Conservation (phyloP, 1,139 yeast species). For the Martiniozyma asiatica region DNA sequence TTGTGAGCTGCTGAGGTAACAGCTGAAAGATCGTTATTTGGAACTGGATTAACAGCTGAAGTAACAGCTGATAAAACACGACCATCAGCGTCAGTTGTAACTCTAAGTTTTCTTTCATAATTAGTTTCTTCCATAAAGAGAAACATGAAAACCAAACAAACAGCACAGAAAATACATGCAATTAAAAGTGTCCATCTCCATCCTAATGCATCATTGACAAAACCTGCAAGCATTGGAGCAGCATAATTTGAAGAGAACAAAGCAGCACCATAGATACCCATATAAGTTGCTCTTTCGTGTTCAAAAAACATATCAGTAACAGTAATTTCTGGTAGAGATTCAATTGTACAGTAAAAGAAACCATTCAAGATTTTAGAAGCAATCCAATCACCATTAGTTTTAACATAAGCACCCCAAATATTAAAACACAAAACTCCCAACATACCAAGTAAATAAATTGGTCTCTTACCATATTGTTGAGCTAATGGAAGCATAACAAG, state of each 20-base stretch:
- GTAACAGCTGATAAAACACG: slow-evolving; percentile 16
- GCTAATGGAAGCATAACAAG: slow-evolving; percentile 39
- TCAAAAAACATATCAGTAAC: slow-evolving; percentile 39
- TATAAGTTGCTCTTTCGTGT: slow-evolving; percentile 38
- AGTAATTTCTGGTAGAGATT: slow-evolving; percentile 41
- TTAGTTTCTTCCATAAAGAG: slow-evolving; percentile 38
- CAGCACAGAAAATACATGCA: slow-evolving; percentile 36
- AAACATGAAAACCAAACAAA: slow-evolving; percentile 29
- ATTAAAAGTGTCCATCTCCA: slow-evolving; percentile 40
- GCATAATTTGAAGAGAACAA: slow-evolving; percentile 28
- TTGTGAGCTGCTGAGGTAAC: slow-evolving; percentile 6
- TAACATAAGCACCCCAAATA: slow-evolving; percentile 33
- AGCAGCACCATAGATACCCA: slow-evolving; percentile 33
- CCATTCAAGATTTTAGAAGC: slow-evolving; percentile 35
- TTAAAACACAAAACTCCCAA: slow-evolving; percentile 27
- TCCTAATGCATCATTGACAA: slow-evolving; percentile 32
- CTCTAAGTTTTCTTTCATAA: slow-evolving; percentile 24
- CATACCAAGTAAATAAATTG: slow-evolving; percentile 31
- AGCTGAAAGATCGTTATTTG: slow-evolving; percentile 5
- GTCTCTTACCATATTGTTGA: slow-evolving; percentile 42
- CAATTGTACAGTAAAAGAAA: slow-evolving; percentile 41
- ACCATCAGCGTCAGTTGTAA: slow-evolving; percentile 14
- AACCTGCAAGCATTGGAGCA: slow-evolving; percentile 39
- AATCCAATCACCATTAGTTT: slow-evolving; percentile 30
- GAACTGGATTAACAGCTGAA: slow-evolving; percentile 7